Base-by-base conservation (phyloP, 352 stramenopile species). In the Globisporangium acanthophoron region DNA sequence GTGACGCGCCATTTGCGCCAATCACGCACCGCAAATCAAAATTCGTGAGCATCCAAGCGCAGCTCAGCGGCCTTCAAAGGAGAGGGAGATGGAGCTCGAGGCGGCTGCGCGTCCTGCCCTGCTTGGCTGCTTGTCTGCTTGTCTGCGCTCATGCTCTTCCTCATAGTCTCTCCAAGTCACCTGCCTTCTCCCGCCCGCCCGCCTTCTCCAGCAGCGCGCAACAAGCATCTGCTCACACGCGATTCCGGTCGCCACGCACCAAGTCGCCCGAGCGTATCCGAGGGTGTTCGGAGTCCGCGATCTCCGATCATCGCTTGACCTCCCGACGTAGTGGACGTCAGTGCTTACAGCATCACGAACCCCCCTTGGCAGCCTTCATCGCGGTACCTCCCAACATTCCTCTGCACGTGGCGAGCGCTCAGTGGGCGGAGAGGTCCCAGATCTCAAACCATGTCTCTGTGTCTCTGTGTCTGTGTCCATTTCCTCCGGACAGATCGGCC, bases 121-220 rank as follows among this genome's bases (percentile, higher is more conserved):
- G 9, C 6, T n/a, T 20, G 40, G 40, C 40, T 46, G 40, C 40
- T n/a, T 20, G 33, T 27, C 24, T 27, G 33, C 6, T 11, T 37
- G 33, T 37, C 24, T 37, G 33, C 33, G 5, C 33, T 6, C 33
- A 37, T 11, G 33, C 33, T 37, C 33, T 37, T 51, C 31, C 2
- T 11, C 43, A 59, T 59, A 59, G 27, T 59, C 24, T 41, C 41
- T 52, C 29, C 44, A 41, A 59, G 54, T 57, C 21, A 57, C 44
- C 11, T 31, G 12, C 20, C 44, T 49, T 41, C 16, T 54, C 29
- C n/a, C 51, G 7, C 21, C 3, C 35, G n/a, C 11, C 39, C n/a
- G 37, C 18, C 11, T 16, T 46, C n/a, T 54, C 41, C 49, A 2
- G 24, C 49, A 16, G 27, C 46, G 13, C 46, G 24, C 24, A 27